Evolutionary conservation across 164 flowering plant genomes (phyloP), one percentile per base, ranked within the genome.

Genomic region (Santalum album): DNA sequence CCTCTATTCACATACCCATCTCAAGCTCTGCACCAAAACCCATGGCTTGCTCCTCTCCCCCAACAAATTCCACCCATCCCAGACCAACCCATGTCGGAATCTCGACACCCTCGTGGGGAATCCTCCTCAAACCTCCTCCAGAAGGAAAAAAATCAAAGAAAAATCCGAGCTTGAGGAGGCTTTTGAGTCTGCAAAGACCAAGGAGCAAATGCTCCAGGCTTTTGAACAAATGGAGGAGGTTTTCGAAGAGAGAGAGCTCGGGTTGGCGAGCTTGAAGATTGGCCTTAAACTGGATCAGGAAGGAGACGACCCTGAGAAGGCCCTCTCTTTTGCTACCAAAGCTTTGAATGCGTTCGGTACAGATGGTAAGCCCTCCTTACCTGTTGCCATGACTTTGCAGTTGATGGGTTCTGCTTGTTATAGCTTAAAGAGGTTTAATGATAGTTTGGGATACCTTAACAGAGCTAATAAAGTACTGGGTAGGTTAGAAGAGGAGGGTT

Each of bases 301-400:
- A 69, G 92, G 87, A 57, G 77, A 72, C 66, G 80, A 86, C 56
- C 87, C 88, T 53, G 85, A 81, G 62, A 74, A 75, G 63, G 48
- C 70, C 26, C 59, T 86, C 1, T 53, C 71, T 69, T 84, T 64
- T 73, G 96, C 84, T n/a, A 52, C 34, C 43, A 79, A 79, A 64
- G 95, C 96, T 65, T 71, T 88, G 63, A 71, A 65, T 6, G 73
- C 68, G 7, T 70, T 88, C 22, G 84, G 76, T 56, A 63, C 16
- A 19, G 71, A 53, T 54, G 70, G 59, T 58, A 74, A 65, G 25
- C 62, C 56, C 32, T 67, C 80, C 63, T 67, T 91, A 14, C 75
- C 69, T 24, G 65, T 86, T 54, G 88, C 95, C 10, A 82, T 91
- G 96, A 66, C 87, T 61, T 76, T 91, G 46, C 90, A 84, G 54